Evolutionary conservation across 75 land plant species (phyloP), one percentile per base, ranked within the genome.

Genomic region (Cryptomeria japonica): DNA sequence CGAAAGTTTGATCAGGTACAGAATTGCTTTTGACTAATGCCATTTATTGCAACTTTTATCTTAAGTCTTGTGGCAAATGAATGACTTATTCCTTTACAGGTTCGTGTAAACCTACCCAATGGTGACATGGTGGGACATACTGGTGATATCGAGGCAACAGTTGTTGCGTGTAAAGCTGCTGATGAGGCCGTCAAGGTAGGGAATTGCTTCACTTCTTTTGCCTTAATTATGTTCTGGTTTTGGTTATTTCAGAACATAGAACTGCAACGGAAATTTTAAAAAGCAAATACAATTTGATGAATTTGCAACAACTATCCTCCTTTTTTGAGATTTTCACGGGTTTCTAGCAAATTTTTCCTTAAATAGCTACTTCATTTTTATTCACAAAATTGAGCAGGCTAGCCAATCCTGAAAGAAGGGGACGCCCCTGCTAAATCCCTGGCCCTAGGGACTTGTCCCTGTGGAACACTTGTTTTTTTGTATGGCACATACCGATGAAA

Each of bases 71-170:
- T 18, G 37, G 38, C 28, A 51, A 84, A 32, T 86, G 44, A 87
- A 42, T 38, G 34, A n/a, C 3, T 84, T n/a, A 38, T 75, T 14
- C n/a, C 14, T 86, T 25, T 79, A 10, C 72, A 97, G 99, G 93
- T 98, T 44, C 97, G 99, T 87, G 99, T 98, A 55, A 98, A 98
- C 88, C 58, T 98, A 13, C 99, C 99, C 28, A 98, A 98, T 88
- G 91, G 99, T 77, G 99, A 98, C 86, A 98, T 98, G 99, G 99
- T 98, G 49, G 99, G 99, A 14, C 99, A 98, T 51, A 98, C 99
- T 14, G 99, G 99, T 87, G 99, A 98, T 86, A 90, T 96, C 73
- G 91, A 94, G 46, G 99, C 99, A 7, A 98, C 99, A n/a, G 89
- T 98, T 80, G 93, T 97, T 32, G 96, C 92, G 47, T 98, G 99